Conservation (phyloP, 768 basidiomycete species). For the Lactarius akahatsu region DNA sequence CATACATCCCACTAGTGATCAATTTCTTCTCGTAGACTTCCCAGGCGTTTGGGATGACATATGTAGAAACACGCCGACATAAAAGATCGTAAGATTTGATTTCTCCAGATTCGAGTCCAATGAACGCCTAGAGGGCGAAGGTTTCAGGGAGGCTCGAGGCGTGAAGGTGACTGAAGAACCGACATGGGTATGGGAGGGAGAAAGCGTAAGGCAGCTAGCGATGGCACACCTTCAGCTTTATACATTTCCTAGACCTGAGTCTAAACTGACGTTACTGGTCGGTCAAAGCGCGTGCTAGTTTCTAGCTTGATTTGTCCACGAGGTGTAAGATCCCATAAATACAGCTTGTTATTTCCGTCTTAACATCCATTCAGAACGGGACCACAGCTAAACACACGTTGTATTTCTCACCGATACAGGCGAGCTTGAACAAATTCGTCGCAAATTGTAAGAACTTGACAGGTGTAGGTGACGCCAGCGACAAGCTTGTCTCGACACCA, state of each 20-base stretch:
- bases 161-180: slow-evolving; percentile 31
- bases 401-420: slow-evolving; percentile 56
- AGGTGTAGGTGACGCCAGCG: slow-evolving; percentile 41
- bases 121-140: slow-evolving; percentile 41
- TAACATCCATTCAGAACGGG: not conserved
- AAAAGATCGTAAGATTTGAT: slow-evolving; percentile 76
- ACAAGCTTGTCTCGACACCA: slow-evolving; percentile 57
- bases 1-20: slow-evolving; percentile 43
- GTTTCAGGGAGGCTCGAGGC: not conserved
- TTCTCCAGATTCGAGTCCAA: slow-evolving; percentile 54
- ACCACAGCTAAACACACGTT: not conserved
- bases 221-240: slow-evolving; percentile 16
- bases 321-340: slow-evolving; percentile 58
- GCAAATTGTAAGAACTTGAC: slow-evolving; percentile 68
- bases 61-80: slow-evolving; percentile 63
- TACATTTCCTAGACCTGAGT: not conserved
- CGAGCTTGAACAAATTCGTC: slow-evolving; percentile 49
- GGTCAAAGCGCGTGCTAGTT: slow-evolving; percentile 49
- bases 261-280: slow-evolving; percentile 39
- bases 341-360: slow-evolving; percentile 55
- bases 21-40: slow-evolving; percentile 61
- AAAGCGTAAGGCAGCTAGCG: slow-evolving; percentile 53
- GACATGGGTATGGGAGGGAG: slow-evolving; percentile 74
- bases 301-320: slow-evolving; percentile 54
- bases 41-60: slow-evolving; percentile 77